phyloP scores from a whole-genome alignment of 2,329 filamentous ascomycete genomes.

The Epichloe baconii region DNA sequence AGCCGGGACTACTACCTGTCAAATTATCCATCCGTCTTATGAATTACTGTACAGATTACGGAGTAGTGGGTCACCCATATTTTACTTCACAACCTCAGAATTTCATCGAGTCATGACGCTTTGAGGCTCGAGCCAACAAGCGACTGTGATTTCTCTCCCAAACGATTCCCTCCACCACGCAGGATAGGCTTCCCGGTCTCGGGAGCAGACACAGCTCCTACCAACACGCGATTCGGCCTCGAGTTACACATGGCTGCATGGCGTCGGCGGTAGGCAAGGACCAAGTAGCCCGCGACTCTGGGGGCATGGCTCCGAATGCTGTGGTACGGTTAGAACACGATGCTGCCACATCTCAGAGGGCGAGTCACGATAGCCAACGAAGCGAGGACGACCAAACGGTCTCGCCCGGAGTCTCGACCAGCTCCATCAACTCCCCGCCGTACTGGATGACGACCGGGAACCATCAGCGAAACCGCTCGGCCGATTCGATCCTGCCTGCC shows the following conservation, averaged over 20 bases:
- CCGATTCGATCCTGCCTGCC: slow-evolving; percentile 32
- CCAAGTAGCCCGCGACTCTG: slow-evolving; percentile 5
- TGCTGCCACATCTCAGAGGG: not conserved
- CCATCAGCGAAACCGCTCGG: slow-evolving; percentile 30
- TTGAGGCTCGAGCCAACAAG: not conserved
- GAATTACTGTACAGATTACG: not conserved
- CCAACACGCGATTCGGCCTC: slow-evolving; percentile 7
- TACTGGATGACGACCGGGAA: slow-evolving; percentile 27
- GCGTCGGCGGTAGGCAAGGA: slow-evolving; percentile 18
- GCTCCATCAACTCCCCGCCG: slow-evolving; percentile 26
- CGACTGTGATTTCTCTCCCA: no score
- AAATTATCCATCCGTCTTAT: no score
- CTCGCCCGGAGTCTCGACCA: slow-evolving; percentile 14
- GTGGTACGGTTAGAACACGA: not conserved
- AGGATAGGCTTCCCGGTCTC: not conserved
- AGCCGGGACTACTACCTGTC: no score
- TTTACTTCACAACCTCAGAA: not conserved
- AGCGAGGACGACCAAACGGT: slow-evolving; percentile 4
- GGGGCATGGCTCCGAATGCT: not conserved
- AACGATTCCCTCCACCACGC: not conserved
- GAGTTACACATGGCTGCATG: slow-evolving; percentile 20
- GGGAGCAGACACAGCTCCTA: not conserved
- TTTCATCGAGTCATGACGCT: no score
- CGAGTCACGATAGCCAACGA: slow-evolving; percentile 7
- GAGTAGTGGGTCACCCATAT: not conserved